A percentile compares a stretch with the other conserved stretches of the same genome.
Conservation (phyloP, 495 filamentous ascomycete genomes). For the Lasiosphaeria ovina region DNA sequence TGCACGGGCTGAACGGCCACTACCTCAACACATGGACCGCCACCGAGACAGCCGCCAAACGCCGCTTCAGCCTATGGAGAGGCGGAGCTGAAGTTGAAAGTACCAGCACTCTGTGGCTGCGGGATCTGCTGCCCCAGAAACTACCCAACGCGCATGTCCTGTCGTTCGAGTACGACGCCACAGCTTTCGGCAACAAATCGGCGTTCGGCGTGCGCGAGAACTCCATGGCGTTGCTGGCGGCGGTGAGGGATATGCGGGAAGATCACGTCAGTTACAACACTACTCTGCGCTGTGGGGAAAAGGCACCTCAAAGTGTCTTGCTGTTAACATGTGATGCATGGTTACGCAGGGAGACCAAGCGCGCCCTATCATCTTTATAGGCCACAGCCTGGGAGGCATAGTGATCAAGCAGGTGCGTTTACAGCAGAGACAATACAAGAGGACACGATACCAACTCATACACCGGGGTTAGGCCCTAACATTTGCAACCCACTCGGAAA, state of each 20-base stretch:
- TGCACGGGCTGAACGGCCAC: conserved; percentile 16
- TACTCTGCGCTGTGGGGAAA: neutral
- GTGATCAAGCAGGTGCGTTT: conserved; percentile 34
- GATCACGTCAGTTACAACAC: neutral
- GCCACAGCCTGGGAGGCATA: conserved; percentile 39
- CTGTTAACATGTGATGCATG: neutral
- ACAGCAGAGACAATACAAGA: neutral
- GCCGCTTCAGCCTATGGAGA: no score
- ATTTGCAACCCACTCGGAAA: conserved; percentile 6
- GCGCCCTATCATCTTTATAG: conserved; percentile 46
- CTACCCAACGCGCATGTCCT: conserved; percentile 44
- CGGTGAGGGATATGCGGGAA: conserved; percentile 5
- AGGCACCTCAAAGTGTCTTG: neutral
- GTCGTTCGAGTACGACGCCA: conserved; percentile 48
- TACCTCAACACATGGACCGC: conserved; percentile 6
- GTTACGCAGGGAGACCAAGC: neutral
- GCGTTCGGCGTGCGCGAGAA: conserved; percentile 53
- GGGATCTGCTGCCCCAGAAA: conserved; percentile 41
- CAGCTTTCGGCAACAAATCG: conserved; percentile 36
- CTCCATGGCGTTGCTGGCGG: conserved; percentile 1
- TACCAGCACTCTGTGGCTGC: conserved; percentile 35
- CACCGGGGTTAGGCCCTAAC: conserved; percentile 9
- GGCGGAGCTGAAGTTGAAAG: no score
- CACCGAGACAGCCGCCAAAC: neutral
- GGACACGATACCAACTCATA: neutral